Evolutionary conservation across 352 stramenopile species (phyloP).

Genomic region (Globisporangium alternatum): DNA sequence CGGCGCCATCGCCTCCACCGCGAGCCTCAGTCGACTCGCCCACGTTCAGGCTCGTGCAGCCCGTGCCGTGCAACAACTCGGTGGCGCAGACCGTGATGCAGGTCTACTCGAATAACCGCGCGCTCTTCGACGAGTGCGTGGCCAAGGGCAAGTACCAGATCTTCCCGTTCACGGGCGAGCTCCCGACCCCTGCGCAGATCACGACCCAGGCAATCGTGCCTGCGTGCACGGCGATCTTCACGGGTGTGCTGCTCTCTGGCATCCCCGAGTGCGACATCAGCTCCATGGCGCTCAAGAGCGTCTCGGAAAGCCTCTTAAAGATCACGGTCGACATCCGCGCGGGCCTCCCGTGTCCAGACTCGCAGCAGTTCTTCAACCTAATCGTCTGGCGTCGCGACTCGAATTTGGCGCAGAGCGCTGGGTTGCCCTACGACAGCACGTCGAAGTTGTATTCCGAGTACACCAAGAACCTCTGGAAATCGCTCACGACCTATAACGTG

Average conservation of each 20-base stretch:
- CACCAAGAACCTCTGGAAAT: constrained; percentile 9
- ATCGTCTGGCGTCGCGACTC: constrained; percentile 11
- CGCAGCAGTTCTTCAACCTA: constrained; percentile 12
- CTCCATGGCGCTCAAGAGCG: constrained; percentile 47
- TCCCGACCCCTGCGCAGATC: constrained; percentile 43
- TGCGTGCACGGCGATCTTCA: constrained; percentile 47
- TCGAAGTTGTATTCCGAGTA: constrained; percentile 15
- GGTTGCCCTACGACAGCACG: constrained; percentile 6
- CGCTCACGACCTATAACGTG: constrained; percentile 3
- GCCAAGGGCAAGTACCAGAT: constrained; percentile 54
- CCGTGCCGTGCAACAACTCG: constrained; percentile 36
- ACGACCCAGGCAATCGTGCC: constrained; percentile 30
- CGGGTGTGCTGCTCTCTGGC: constrained; percentile 35
- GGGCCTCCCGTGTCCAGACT: not conserved
- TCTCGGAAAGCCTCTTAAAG: constrained; percentile 54
- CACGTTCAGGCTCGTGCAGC: constrained; percentile 48
- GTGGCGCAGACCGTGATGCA: constrained; percentile 43
- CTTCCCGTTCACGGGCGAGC: constrained; percentile 45
- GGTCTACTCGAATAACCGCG: constrained; percentile 53
- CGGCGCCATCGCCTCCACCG: not conserved
- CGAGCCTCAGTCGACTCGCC: constrained; percentile 33
- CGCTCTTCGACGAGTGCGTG: constrained; percentile 47
- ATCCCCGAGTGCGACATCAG: constrained; percentile 52
- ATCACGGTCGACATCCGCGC: constrained; percentile 37
- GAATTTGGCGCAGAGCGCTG: constrained; percentile 8